Evolutionary conservation across 2,329 filamentous ascomycete species (phyloP), one percentile per base, ranked within the genome.

Genomic region (Xylaria arbuscula): DNA sequence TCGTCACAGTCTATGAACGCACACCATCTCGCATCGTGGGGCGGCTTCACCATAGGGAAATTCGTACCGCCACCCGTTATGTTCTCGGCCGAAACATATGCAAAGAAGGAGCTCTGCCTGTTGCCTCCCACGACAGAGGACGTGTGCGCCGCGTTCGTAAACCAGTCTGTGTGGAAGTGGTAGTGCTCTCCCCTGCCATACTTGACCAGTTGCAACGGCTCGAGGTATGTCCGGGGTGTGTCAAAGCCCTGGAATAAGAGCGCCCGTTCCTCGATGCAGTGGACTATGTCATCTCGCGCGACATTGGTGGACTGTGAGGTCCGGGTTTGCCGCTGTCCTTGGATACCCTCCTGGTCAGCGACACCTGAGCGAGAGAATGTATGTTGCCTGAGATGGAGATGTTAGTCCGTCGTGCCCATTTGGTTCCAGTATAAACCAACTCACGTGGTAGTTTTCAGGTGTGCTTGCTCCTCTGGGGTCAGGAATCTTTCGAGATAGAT

Each of bases 81-180:
- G 47, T 81, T 81, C 57, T 80, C 79, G 6, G 79, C 82, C 3
- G 78, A 76, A 19, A 85, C 80, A 67, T 85, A 85, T 3, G 79
- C 84, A 71, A 86, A 86, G 73, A 86, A 84, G 15, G 83, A 84
- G 24, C 79, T 81, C 5, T 79, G 70, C 1, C 83, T 77, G 72
- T 85, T 85, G 8, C 83, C 83, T 11, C 83, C 83, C 10, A 80
- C 71, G 0, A 75, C 77, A 10, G 80, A 77, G 1, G 78, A 77
- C n/a, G 80, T 77, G 53, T 82, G 80, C 2, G 76, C 70, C 1
- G 78, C 73, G 61, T 81, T 80, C 3, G 80, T 81, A 76, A 84
- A 85, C 84, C 84, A 86, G 76, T 86, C 84, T 3, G 83, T 84
- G 76, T 86, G 84, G 73, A 82, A 83, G 72, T 84, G 82, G 74